These are phyloP conservation scores for Dactylorhiza incarnata DNA, from an alignment of 106 monocot species.

Conservation along the genomic window DNA sequence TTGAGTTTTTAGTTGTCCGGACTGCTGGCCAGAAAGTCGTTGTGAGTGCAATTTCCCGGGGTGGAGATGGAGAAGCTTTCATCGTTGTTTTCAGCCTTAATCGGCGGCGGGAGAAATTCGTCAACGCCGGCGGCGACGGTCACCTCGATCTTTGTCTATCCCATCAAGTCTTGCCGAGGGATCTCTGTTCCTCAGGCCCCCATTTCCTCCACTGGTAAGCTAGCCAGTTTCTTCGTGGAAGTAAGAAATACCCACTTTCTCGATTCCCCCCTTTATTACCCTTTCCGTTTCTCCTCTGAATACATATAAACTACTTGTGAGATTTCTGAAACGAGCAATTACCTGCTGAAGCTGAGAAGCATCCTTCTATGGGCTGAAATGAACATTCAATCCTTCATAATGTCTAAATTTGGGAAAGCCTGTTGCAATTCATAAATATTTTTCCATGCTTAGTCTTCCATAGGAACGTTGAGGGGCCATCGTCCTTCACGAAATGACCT, in stretches of 20 bases:
- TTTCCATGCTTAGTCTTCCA: not conserved
- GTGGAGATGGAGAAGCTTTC: constrained; percentile 37
- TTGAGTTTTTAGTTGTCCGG: no score
- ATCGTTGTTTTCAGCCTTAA: constrained; percentile 22
- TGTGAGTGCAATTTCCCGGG: not conserved
- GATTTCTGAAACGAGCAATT: not conserved
- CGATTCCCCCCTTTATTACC: not conserved
- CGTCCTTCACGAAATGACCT: not conserved
- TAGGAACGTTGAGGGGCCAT: not conserved
- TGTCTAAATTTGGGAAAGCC: no score
- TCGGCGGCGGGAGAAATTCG: constrained; percentile 10
- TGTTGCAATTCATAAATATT: not conserved
- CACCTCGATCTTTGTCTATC: constrained; percentile 76
- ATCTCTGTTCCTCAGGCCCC: constrained; percentile 66
- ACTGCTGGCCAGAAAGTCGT: no score
- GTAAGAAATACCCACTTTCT: not conserved
- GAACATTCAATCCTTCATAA: no score
- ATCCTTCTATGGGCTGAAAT: not conserved
- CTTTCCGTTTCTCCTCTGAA: not conserved
- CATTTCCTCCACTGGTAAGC: constrained; percentile 64
- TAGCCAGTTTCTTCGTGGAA: not conserved
- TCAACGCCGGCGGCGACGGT: constrained; percentile 37
- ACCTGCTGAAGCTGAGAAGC: not conserved
- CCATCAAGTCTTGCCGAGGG: constrained; percentile 86
- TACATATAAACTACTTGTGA: not conserved